A percentile compares a stretch with the other conserved stretches of the same genome.
Evolutionary conservation across 1,139 yeast genomes (phyloP).

Genomic region (Pichia sp.): DNA sequence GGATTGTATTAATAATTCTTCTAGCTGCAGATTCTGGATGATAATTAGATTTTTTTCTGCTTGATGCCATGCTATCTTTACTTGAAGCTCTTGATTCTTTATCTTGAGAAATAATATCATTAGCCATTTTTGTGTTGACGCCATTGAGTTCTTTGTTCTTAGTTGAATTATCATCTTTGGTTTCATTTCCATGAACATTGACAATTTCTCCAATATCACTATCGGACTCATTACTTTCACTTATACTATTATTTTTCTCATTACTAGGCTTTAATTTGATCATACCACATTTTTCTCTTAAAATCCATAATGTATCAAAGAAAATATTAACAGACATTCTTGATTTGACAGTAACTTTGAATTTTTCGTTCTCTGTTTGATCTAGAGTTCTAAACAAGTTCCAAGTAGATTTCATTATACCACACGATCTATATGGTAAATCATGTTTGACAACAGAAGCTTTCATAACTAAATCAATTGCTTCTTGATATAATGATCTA

Average conservation of each 20-base stretch:
- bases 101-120: neutral
- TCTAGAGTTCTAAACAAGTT: slow-evolving; percentile 61
- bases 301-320: slow-evolving; percentile 78
- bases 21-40: slow-evolving; percentile 69
- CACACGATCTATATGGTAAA: slow-evolving; percentile 86
- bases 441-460: slow-evolving; percentile 89
- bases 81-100: slow-evolving; percentile 6
- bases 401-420: slow-evolving; percentile 94
- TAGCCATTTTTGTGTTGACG: slow-evolving; percentile 1
- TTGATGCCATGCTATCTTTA: slow-evolving; percentile 11
- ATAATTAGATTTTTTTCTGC: slow-evolving; percentile 15
- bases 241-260: slow-evolving; percentile 26
- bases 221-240: slow-evolving; percentile 26
- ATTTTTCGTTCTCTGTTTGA: slow-evolving; percentile 30
- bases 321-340: slow-evolving; percentile 90
- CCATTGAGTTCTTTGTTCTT: slow-evolving; percentile 24
- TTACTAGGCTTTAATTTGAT: slow-evolving; percentile 43
- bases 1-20: slow-evolving; percentile 66
- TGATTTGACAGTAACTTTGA: slow-evolving; percentile 56
- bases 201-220: slow-evolving; percentile 24
- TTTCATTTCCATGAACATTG: slow-evolving; percentile 19
- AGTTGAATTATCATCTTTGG: neutral
- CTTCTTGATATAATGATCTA: slow-evolving; percentile 60
- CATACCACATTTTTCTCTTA: slow-evolving; percentile 85
- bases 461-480: slow-evolving; percentile 61